Base-by-base conservation (phyloP, 805 yeast genomes). In the Torulaspora quercuum region DNA sequence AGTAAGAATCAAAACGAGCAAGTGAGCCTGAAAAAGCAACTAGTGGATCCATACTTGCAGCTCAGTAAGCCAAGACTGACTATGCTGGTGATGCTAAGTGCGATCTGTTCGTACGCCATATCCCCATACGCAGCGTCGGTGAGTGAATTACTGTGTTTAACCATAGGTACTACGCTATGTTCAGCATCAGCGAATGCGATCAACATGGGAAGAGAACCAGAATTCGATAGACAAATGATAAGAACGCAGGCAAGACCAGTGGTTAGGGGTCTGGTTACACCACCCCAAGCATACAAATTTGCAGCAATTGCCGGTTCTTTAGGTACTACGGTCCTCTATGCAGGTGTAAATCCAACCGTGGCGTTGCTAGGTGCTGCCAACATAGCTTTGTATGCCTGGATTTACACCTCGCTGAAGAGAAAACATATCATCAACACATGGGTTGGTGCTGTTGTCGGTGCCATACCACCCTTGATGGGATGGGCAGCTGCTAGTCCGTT, bases 401-500 rank as follows among this genome's bases (percentile, higher is more conserved):
- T 82, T 0, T 92, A 92, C 65, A 92, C 98, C 0, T 82, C 96
- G 0, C 65, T 92, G 58, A 92, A 92, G 57, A 73, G 98, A 38
- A 76, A 71, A 42, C 80, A 85, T 15, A 90, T 92, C 34, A 59
- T 84, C 25, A 92, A 92, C 61, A 92, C 98, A 0, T 92, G 98
- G 98, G 92, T 92, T 3, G 98, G 98, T 12, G 98, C 98, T 0
- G 59, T 92, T n/a, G 98, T 92, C 3, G 98, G 98, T 3, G 98
- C 97, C 0, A 84, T 92, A 30, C 98, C 98, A 0, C 98, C 98
- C 13, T 70, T 92, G 33, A 92, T 92, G 98, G 98, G 98, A 2
- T 92, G 98, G 98, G 96, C 95, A 2, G 87, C 90, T 0, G 83
- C 95, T 8, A 77, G 86, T 3, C 75, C 88, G 1, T 63, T 89